Conservation (phyloP, 2,329 filamentous ascomycete species). For the Tolypocladium inflatum region DNA sequence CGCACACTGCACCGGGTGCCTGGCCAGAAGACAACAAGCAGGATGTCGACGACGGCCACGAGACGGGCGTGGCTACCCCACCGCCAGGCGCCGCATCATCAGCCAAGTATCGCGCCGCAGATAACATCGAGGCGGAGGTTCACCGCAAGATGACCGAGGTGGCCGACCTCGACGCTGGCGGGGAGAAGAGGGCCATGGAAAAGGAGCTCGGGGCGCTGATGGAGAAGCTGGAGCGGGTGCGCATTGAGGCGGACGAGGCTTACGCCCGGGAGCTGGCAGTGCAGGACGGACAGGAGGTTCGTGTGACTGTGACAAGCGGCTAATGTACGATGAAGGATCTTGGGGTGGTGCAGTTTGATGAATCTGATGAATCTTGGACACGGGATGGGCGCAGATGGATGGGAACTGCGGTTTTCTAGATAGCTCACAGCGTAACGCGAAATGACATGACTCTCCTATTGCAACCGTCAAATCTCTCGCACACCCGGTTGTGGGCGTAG, state of each 20-base stretch:
- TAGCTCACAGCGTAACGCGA: background rate
- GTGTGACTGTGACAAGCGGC: background rate
- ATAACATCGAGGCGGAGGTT: constrained; percentile 23
- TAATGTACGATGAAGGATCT: background rate
- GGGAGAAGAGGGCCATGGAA: constrained; percentile 14
- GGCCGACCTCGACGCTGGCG: constrained; percentile 9
- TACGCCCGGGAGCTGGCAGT: constrained; percentile 32
- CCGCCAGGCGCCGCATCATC: constrained; percentile 15
- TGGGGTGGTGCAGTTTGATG: background rate
- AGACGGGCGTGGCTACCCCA: constrained; percentile 2
- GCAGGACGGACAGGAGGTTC: background rate
- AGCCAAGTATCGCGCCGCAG: constrained; percentile 26
- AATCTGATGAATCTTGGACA: background rate
- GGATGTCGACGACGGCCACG: constrained; percentile 4
- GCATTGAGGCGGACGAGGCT: constrained; percentile 36
- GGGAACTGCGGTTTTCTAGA: background rate
- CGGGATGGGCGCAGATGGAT: background rate
- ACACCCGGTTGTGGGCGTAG: background rate
- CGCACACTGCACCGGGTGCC: constrained; percentile 16
- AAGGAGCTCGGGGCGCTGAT: constrained; percentile 29
- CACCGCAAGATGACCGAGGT: constrained; percentile 18
- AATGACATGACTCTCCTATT: background rate
- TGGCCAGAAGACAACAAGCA: constrained; percentile 23
- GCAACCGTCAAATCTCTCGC: background rate
- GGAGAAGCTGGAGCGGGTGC: constrained; percentile 24